Base-by-base conservation (phyloP, 2,329 filamentous ascomycete species). In the Sporothrix protearum region DNA sequence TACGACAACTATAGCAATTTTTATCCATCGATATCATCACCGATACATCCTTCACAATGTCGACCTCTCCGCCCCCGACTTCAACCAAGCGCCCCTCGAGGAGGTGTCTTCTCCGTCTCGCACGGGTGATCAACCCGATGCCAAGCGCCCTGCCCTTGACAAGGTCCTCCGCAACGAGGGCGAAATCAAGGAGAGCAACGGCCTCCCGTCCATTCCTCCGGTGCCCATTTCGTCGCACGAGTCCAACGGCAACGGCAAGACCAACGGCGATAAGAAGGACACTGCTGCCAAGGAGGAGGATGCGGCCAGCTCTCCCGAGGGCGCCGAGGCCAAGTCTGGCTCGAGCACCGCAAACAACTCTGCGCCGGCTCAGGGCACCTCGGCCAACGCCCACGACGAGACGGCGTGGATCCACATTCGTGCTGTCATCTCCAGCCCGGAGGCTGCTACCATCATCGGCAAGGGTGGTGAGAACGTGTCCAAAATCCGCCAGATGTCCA, bases 401-500 rank as follows among this genome's bases (percentile, higher is more conserved):
- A 94, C 92, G 64, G 91, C 91, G 63, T 99, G 96, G 95, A 94
- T 99, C 76, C 96, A 99, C 80, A 92, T 99, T 77, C 92, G 96
- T 76, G 93, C 96, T 71, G 94, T 97, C 77, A 99, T 99, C 77
- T 97, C 95, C 69, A 99, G 95, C 81, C 93, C 94, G 61, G 96
- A 99, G 82, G 96, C 96, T 76, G 96, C 96, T 51, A 99, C 96
- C 66, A 93, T 97, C 76, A 99, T 99, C 82, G 96, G 96, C 79
- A 99, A 99, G 84, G 95, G 94, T 75, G 96, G 96, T 80, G 96
- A 99, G 85, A 99, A 99, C 79, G 96, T 99, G 64, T 97, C 94
- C 76, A 93, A 97, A 83, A 98, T 99, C 79, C 90, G 96, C 76
- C 93, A 93, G 80, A 87, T 97, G 83, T 97, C 96, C 69, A 94